Percentiles rank a stretch among this genome's conserved stretches.
phyloP scores from a whole-genome alignment of 306 rosid species.

The Sophora flavescens region DNA sequence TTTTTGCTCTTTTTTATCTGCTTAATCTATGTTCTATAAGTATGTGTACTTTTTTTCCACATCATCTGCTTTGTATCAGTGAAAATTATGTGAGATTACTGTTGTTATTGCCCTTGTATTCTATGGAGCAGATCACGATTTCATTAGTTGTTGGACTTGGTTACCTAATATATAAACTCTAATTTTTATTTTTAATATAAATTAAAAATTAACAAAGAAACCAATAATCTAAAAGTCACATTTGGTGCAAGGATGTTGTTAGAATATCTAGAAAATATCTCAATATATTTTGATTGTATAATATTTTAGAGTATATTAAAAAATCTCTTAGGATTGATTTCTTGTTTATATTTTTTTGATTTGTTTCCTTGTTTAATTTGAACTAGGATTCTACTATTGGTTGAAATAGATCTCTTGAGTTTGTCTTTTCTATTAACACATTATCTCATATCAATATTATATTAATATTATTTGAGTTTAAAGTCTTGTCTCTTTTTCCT shows the following conservation, averaged over 20 bases:
- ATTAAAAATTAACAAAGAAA: not conserved
- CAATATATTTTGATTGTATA: too few relatives aligned
- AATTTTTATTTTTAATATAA: not conserved
- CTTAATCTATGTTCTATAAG: not conserved
- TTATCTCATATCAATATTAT: too few relatives aligned
- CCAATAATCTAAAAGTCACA: not conserved
- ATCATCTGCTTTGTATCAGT: not conserved
- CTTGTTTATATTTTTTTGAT: too few relatives aligned
- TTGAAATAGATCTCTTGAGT: too few relatives aligned
- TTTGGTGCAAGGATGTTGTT: not conserved
- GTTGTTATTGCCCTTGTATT: not conserved
- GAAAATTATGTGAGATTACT: slow-evolving; percentile 14
- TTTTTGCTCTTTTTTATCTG: slow-evolving; percentile 6
- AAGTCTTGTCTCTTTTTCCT: too few relatives aligned
- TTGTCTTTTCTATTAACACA: too few relatives aligned
- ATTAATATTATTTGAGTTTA: too few relatives aligned
- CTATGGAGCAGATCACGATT: not conserved
- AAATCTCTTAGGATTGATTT: too few relatives aligned
- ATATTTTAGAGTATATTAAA: too few relatives aligned
- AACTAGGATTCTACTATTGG: too few relatives aligned
- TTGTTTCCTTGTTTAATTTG: too few relatives aligned
- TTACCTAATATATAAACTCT: not conserved
- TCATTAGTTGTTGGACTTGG: slow-evolving; percentile 21
- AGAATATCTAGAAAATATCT: too few relatives aligned
- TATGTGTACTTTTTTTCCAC: not conserved